Conservation (phyloP, 2,329 filamentous ascomycete species). For the Hypoxylon sp. region DNA sequence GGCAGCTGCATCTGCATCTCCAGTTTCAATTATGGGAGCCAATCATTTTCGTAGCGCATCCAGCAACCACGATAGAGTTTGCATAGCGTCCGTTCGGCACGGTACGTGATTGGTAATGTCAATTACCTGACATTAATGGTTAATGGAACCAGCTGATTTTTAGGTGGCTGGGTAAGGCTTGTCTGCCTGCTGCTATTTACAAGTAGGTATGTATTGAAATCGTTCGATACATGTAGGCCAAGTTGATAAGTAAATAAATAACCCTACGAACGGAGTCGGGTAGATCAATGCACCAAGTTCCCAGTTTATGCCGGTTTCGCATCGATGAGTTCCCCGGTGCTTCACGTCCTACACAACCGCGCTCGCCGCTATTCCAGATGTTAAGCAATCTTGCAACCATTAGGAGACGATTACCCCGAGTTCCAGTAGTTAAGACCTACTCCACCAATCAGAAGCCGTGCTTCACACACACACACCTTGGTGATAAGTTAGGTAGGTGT, state of each 20-base stretch:
- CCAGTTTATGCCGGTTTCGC: neutral
- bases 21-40: constrained; percentile 36
- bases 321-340: too few species aligned
- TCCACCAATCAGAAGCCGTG: constrained; percentile 22
- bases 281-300: constrained; percentile 5
- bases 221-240: too few species aligned
- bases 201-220: too few species aligned
- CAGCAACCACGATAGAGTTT: constrained; percentile 31
- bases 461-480: constrained; percentile 23
- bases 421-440: constrained; percentile 12
- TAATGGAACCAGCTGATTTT: constrained; percentile 27
- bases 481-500: constrained; percentile 27
- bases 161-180: constrained; percentile 13
- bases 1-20: constrained; percentile 31
- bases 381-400: constrained; percentile 27
- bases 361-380: constrained; percentile 25
- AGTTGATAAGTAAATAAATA: too few species aligned
- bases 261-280: neutral
- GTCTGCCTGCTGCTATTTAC: neutral
- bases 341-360: constrained; percentile 17
- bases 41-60: constrained; percentile 41
- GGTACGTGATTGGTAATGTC: constrained; percentile 37
- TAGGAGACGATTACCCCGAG: constrained; percentile 17
- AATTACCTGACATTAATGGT: constrained; percentile 26
- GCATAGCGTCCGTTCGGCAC: constrained; percentile 42